phyloP scores from a whole-genome alignment of 345 rosid genomes.

The Citrus glauca region DNA sequence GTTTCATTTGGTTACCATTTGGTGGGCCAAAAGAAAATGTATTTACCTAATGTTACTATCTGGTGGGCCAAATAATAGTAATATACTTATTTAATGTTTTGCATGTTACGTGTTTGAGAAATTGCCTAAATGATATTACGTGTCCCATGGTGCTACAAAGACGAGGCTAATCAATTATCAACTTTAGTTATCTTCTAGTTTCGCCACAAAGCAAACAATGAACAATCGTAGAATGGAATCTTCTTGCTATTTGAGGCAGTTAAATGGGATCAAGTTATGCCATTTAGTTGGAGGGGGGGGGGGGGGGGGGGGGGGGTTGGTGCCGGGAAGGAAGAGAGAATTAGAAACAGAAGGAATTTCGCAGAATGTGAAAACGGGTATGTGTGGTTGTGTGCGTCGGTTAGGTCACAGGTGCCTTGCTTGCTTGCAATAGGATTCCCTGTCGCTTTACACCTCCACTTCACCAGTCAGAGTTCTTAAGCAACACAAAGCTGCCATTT shows the following conservation, averaged over 20 bases:
- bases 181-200: not conserved
- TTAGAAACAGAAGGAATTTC: not conserved
- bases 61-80: not conserved
- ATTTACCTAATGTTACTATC: not conserved
- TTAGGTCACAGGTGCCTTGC: conserved; percentile 29
- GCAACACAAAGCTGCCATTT: conserved; percentile 43
- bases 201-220: not conserved
- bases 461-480: conserved; percentile 18
- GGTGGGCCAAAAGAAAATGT: conserved; percentile 1
- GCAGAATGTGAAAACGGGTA: not conserved
- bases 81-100: not conserved
- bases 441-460: conserved; percentile 35
- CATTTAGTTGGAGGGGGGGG: not conserved
- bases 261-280: not conserved
- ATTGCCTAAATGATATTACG: not conserved
- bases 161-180: not conserved
- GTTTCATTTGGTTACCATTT: not conserved
- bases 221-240: not conserved
- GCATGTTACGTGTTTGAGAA: not conserved
- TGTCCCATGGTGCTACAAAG: not conserved
- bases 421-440: conserved; percentile 28
- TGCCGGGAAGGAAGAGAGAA: not conserved
- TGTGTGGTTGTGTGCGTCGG: not conserved
- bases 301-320: too few species aligned
- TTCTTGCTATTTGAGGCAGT: not conserved